These are phyloP conservation scores for Candida sojae DNA, from an alignment of 1,139 yeast species.

Conservation along the genomic window DNA sequence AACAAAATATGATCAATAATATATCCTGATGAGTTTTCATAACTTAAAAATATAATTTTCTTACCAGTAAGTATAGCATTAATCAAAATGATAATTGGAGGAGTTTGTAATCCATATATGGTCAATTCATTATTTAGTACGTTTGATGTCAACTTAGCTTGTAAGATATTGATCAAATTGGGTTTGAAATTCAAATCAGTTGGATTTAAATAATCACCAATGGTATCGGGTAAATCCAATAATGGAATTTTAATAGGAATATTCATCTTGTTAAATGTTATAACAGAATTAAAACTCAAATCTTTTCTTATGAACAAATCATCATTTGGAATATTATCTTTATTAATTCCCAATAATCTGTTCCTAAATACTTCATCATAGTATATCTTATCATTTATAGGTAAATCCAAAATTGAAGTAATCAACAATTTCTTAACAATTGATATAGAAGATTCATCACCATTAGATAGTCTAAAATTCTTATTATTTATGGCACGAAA, in stretches of 20 bases:
- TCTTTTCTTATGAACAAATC: conserved; percentile 46
- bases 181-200: conserved; percentile 47
- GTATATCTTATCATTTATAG: conserved; percentile 47
- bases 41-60: conserved; percentile 54
- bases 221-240: conserved; percentile 41
- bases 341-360: conserved; percentile 34
- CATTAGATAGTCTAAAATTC: conserved; percentile 27
- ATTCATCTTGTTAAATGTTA: conserved; percentile 40
- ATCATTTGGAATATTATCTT: conserved; percentile 21
- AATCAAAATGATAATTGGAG: conserved; percentile 56
- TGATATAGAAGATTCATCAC: conserved; percentile 23
- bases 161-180: conserved; percentile 39
- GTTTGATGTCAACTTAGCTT: conserved; percentile 32
- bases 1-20: conserved; percentile 59
- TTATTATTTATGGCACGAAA: conserved; percentile 37
- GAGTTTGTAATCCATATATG: conserved; percentile 59
- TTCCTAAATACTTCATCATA: conserved; percentile 41
- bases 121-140: conserved; percentile 41
- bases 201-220: conserved; percentile 51
- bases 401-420: conserved; percentile 49
- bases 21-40: conserved; percentile 54
- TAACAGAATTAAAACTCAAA: conserved; percentile 43
- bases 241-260: conserved; percentile 48
- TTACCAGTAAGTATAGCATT: conserved; percentile 62
- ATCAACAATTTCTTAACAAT: conserved; percentile 41